Conservation (phyloP, 2,329 filamentous ascomycete genomes). For the Colletotrichum sp. region DNA sequence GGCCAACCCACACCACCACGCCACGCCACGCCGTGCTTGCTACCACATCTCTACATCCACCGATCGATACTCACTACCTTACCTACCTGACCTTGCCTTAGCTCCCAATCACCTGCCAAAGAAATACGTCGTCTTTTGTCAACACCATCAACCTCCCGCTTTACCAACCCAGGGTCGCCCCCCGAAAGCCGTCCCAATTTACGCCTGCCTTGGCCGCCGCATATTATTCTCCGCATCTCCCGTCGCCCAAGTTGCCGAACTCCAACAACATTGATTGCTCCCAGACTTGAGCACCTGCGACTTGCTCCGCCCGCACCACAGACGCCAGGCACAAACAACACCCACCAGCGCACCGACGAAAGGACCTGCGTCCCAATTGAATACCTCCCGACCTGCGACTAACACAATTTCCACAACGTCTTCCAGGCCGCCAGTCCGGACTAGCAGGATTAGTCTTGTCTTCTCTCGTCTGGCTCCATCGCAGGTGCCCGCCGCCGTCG, state of each 20-base stretch:
- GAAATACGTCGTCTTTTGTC: not conserved
- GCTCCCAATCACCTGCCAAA: not conserved
- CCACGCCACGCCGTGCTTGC: not conserved
- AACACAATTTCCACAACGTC: not conserved
- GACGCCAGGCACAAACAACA: not conserved
- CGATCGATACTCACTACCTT: not conserved
- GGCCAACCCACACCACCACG: not conserved
- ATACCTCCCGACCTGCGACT: not conserved
- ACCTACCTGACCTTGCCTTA: not conserved
- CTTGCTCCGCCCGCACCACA: not conserved
- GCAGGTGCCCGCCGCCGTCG: slow-evolving; percentile 1
- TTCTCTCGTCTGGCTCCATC: not conserved
- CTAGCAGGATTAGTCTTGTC: not conserved
- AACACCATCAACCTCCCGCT: not conserved
- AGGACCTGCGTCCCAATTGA: not conserved
- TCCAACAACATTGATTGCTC: not conserved
- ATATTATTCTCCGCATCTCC: slow-evolving; percentile 6
- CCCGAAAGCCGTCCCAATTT: not conserved
- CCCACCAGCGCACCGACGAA: not conserved
- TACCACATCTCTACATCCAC: not conserved
- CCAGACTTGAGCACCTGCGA: not conserved
- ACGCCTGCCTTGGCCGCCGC: not conserved
- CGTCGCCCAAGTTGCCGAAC: not conserved
- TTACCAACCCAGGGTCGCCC: not conserved
- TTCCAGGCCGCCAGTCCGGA: not conserved